These are phyloP conservation scores for Apium graveolens DNA, from an alignment of 129 eudicot genomes.

Conservation along the genomic window DNA sequence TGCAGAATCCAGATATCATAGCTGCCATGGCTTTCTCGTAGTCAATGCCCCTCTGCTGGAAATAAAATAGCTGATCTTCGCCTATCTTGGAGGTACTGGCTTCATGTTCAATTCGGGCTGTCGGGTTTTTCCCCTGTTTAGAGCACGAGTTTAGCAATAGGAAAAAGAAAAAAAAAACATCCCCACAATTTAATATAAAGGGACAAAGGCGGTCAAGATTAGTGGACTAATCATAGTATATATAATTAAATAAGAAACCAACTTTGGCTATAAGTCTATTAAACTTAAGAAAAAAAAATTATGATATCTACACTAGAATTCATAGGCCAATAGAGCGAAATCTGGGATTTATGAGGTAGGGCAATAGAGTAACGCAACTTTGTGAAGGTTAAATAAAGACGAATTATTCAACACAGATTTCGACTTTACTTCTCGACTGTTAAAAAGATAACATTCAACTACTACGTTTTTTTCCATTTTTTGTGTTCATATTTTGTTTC, in stretches of 20 bases:
- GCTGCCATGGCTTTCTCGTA: constrained; percentile 96
- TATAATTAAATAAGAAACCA: not conserved
- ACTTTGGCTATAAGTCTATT: not conserved
- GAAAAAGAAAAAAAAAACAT: not conserved
- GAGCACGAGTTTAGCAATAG: constrained; percentile 4
- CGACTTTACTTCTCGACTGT: not conserved
- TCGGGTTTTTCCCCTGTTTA: constrained; percentile 62
- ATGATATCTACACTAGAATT: not conserved
- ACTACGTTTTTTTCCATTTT: not conserved
- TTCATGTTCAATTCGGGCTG: constrained; percentile 86
- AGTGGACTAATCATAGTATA: not conserved
- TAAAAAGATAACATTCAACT: not conserved
- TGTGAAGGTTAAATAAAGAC: not conserved
- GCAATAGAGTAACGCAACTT: not conserved
- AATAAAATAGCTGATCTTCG: constrained; percentile 90
- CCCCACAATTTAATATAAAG: not conserved
- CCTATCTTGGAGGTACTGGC: constrained; percentile 97
- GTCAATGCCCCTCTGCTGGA: constrained; percentile 95
- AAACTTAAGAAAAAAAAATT: not conserved
- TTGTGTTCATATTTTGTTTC: not conserved
- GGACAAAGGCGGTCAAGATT: not conserved
- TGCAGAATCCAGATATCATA: constrained; percentile 93
- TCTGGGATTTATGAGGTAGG: not conserved
- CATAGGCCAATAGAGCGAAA: not conserved
- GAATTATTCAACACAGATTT: not conserved